These are phyloP conservation scores for Aquilaria sinensis DNA, from an alignment of 345 rosid species.

Conservation along the genomic window DNA sequence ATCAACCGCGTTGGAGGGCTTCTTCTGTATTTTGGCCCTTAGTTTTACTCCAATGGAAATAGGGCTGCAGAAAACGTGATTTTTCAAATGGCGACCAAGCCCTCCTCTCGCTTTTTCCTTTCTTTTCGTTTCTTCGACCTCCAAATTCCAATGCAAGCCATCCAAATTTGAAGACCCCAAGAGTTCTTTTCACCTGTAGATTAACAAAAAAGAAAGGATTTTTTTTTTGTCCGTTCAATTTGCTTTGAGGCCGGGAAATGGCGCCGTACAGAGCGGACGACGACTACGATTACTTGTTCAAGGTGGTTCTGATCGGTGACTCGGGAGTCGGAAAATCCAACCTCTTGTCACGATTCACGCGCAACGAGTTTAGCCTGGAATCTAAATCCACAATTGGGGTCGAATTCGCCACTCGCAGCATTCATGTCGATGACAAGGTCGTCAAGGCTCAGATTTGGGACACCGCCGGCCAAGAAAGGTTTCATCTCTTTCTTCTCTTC, in stretches of 20 bases:
- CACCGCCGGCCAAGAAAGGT: slow-evolving; percentile 93
- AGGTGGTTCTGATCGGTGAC: slow-evolving; percentile 78
- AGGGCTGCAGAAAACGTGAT: too few species aligned
- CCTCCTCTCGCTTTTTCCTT: too few species aligned
- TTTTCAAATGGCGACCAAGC: too few species aligned
- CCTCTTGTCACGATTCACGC: slow-evolving; percentile 62
- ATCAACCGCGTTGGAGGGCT: too few species aligned
- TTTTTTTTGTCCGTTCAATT: too few species aligned
- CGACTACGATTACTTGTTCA: slow-evolving; percentile 65
- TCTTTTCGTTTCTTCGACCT: too few species aligned
- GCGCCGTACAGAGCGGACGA: slow-evolving; percentile 57
- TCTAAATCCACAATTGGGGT: slow-evolving; percentile 87
- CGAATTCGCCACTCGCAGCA: slow-evolving; percentile 78
- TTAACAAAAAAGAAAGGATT: too few species aligned
- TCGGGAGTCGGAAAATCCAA: slow-evolving; percentile 85
- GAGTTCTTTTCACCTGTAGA: too few species aligned
- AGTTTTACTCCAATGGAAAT: too few species aligned
- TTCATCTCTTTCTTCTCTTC: not conserved
- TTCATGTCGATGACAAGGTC: slow-evolving; percentile 63
- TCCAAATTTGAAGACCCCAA: too few species aligned
- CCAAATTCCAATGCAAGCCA: too few species aligned
- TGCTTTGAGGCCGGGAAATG: slow-evolving; percentile 17
- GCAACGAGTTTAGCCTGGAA: slow-evolving; percentile 75
- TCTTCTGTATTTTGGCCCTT: too few species aligned
- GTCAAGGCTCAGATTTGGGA: slow-evolving; percentile 96